Conservation (phyloP, 305 asterid species). For the Coffea humblotiana region DNA sequence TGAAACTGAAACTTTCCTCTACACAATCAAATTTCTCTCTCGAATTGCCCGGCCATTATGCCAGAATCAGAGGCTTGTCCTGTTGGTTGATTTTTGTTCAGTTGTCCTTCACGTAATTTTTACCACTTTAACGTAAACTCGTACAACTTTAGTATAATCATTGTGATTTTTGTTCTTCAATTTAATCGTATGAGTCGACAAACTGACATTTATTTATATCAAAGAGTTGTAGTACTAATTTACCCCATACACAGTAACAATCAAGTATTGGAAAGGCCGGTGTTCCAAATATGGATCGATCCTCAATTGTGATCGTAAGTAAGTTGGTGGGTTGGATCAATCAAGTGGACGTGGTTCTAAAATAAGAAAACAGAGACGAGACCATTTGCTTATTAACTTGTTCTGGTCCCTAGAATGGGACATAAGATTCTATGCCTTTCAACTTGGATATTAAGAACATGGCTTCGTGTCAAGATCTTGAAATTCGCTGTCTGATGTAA, state of each 20-base stretch:
- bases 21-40: not conserved
- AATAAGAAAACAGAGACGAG: not conserved
- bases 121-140: too few relatives aligned
- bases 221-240: too few relatives aligned
- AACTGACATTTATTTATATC: too few relatives aligned
- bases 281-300: too few relatives aligned
- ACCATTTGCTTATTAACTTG: not conserved
- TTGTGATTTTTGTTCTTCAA: too few relatives aligned
- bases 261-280: too few relatives aligned
- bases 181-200: too few relatives aligned
- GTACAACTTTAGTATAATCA: too few relatives aligned
- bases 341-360: slow-evolving; percentile 4
- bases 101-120: too few relatives aligned
- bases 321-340: not conserved
- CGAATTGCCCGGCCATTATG: not conserved
- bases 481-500: not conserved
- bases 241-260: too few relatives aligned
- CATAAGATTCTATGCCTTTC: not conserved
- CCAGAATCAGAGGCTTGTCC: not conserved
- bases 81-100: too few relatives aligned
- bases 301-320: too few relatives aligned
- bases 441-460: not conserved
- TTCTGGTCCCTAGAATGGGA: slow-evolving; percentile 12
- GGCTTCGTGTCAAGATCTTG: slow-evolving; percentile 4
- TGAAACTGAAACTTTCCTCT: slow-evolving; percentile 18